A percentile compares a stretch with the other conserved stretches of the same genome.
phyloP scores from a whole-genome alignment of 1,139 yeast species.

The Nadsonia starkeyi-henricii region DNA sequence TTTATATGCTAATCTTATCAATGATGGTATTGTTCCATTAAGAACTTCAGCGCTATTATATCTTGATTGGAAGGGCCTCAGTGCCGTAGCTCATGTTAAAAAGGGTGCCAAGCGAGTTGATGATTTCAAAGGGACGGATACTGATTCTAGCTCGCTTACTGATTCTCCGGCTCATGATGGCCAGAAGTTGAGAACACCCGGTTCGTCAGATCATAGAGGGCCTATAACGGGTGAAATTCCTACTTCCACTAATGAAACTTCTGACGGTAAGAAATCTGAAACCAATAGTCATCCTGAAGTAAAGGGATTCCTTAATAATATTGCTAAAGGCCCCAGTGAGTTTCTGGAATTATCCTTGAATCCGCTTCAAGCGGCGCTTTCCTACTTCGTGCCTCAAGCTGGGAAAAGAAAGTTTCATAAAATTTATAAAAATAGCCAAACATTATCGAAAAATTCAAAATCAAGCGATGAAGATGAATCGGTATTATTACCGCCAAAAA shows the following conservation, averaged over 20 bases:
- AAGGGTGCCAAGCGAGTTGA: slow-evolving; percentile 16
- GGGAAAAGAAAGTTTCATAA: slow-evolving; percentile 19
- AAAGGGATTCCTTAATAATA: neutral
- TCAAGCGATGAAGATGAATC: slow-evolving; percentile 13
- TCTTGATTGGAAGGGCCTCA: slow-evolving; percentile 55
- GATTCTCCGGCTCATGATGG: too few relatives aligned
- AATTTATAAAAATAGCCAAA: slow-evolving; percentile 22
- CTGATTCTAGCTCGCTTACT: slow-evolving; percentile 1
- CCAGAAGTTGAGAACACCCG: neutral
- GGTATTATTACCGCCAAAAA: slow-evolving; percentile 39
- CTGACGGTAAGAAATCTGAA: neutral
- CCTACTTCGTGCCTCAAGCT: slow-evolving; percentile 22
- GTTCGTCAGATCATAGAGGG: slow-evolving; percentile 6
- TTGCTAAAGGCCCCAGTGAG: neutral
- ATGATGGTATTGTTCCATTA: slow-evolving; percentile 89
- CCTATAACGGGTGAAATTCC: slow-evolving; percentile 11
- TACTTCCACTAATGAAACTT: slow-evolving; percentile 4
- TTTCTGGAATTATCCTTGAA: slow-evolving; percentile 1
- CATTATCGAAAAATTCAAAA: slow-evolving; percentile 11
- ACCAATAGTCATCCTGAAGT: slow-evolving; percentile 5
- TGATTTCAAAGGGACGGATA: neutral
- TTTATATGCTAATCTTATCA: slow-evolving; percentile 62
- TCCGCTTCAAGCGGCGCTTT: slow-evolving; percentile 14
- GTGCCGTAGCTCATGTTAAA: slow-evolving; percentile 35
- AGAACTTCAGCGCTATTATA: slow-evolving; percentile 74